Conservation (phyloP, 2,329 filamentous ascomycete species). For the Phymatotrichopsis omnivora region DNA sequence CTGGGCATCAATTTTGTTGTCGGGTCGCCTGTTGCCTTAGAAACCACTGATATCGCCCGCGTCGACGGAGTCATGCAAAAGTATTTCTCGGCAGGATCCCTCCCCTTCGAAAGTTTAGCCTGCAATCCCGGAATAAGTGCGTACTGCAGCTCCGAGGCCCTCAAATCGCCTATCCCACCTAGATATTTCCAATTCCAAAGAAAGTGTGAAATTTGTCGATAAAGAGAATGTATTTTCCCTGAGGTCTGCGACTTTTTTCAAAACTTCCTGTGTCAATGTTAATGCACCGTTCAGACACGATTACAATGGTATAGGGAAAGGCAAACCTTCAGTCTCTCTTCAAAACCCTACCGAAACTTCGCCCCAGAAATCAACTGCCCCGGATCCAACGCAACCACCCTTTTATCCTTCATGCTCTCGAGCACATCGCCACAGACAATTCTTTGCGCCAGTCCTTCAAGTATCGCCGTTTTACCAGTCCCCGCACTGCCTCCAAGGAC, state of each 20-base stretch:
- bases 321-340: slow-evolving; percentile 70
- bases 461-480: slow-evolving; percentile 85
- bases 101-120: slow-evolving; percentile 67
- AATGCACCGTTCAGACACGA: neutral
- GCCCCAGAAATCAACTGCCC: slow-evolving; percentile 90
- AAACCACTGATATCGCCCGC: slow-evolving; percentile 95
- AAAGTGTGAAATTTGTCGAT: slow-evolving; percentile 90
- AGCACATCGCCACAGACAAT: slow-evolving; percentile 90
- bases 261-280: slow-evolving; percentile 45
- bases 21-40: slow-evolving; percentile 82
- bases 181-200: slow-evolving; percentile 80
- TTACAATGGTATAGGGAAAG: neutral
- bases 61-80: slow-evolving; percentile 91
- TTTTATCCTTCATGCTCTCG: slow-evolving; percentile 90
- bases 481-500: slow-evolving; percentile 87
- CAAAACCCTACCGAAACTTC: slow-evolving; percentile 92
- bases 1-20: slow-evolving; percentile 85
- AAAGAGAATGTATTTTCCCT: slow-evolving; percentile 86
- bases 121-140: slow-evolving; percentile 75
- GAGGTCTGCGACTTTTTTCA: slow-evolving; percentile 81
- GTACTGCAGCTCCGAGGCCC: slow-evolving; percentile 84
- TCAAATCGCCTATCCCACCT: slow-evolving; percentile 82
- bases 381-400: slow-evolving; percentile 76
- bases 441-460: slow-evolving; percentile 80
- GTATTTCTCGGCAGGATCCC: slow-evolving; percentile 45